Evolutionary conservation across 176 grass and related monocot species (phyloP), one percentile per base, ranked within the genome.

Genomic region (Carex cristatella): DNA sequence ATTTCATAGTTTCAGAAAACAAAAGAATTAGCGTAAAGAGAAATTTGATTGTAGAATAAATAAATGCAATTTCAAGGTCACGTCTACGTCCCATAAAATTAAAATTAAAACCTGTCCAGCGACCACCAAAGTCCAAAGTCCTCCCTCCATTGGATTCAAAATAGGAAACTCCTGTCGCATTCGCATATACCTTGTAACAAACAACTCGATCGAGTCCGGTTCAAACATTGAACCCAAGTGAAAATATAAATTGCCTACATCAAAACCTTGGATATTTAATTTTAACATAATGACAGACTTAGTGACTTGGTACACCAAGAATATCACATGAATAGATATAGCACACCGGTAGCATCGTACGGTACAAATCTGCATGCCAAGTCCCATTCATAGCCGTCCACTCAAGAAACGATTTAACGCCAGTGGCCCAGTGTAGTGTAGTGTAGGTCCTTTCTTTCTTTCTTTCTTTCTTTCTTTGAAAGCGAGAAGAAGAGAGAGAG

Each of bases 391-490:
- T 6, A 75, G 46, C 10, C 46, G 71, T 54, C 71, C 19, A 75
- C 46, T 75, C 71, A 31, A 75, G 71, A 75, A 75, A 28, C 46
- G 71, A 75, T 75, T 53, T 28, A 75, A 28, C 71, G 71, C 44
- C 18, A 23, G 23, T 23, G 23, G 23, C 23, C 23, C 23, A 23
- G 23, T 23, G 23, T 23, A 23, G 23, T 23, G 23, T 23, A 12
- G 40, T 10, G 71, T 75, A 19, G 71, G 71, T 51, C 71, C 23
- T 23, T 23, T 23, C 23, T 23, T 23, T 23, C 23, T 23, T 23
- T 23, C 23, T 23, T 23, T 23, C 71, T 5, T 28, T 18, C 18
- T 75, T 49, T 27, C 46, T 7, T 6, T 7, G 71, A 49, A 53
- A 75, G 44, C 19, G 19, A 75, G 51, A 73, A 3, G 8, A 23